Base-by-base conservation (phyloP, 2,329 filamentous ascomycete genomes). In the Annulohypoxylon truncatum region DNA sequence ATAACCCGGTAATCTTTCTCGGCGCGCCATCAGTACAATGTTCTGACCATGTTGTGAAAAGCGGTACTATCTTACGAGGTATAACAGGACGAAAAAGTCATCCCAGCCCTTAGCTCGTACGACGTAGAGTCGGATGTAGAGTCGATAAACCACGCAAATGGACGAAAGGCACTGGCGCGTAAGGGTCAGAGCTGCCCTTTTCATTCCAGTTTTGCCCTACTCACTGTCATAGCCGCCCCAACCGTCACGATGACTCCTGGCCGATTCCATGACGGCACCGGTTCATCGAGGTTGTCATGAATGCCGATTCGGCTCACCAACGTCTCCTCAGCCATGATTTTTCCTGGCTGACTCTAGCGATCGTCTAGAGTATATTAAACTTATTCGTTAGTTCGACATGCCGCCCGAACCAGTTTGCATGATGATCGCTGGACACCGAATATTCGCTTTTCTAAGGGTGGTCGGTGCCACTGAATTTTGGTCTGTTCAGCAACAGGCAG, bases 41-140 rank as follows among this genome's bases (percentile, higher is more conserved):
- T 40, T 57, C n/a, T 7, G 4, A 10, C 10, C 4, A 12, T 33
- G 26, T 2, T 7, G 18, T 13, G 8, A 7, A 7, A 22, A 8
- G n/a, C 15, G 2, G 20, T n/a, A 0, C 4, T 35, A 15, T 15
- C 55, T 58, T 66, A 71, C 68, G 20, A 64, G 58, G 22, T 64
- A 72, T 33, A 71, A 33, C 8, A 59, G 53, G n/a, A 74, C 61
- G 24, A 72, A 73, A 2, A 72, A 26, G 33, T 74, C 72, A 42
- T 74, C 72, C 71, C 70, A 74, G 15, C 72, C 71, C 15, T 62
- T 67, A 20, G 68, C 64, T 7, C 65, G 51, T 3, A 71, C 44
- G 12, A 73, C 52, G 18, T 44, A 63, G 8, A 73, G 38, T 20
- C 72, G 70, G 5, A 69, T 59, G 55, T 72, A 72, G 13, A 74